phyloP scores from a whole-genome alignment of 495 filamentous ascomycete species.

The Tuber melanosporum region DNA sequence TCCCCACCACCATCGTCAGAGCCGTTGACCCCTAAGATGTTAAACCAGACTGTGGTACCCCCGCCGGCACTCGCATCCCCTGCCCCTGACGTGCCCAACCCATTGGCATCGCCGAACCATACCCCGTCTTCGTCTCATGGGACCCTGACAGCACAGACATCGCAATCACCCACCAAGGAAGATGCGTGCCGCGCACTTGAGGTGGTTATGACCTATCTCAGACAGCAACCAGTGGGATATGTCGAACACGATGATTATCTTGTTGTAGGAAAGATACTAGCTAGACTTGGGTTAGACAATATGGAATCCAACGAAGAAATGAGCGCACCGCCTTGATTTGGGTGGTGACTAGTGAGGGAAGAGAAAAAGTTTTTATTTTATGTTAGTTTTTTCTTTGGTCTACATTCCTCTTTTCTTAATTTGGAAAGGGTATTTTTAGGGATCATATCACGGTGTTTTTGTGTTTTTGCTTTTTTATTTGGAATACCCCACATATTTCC shows the following conservation, averaged over 20 bases:
- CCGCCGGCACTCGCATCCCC: slow-evolving; percentile 66
- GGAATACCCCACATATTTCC: slow-evolving; percentile 14
- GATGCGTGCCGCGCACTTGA: slow-evolving; percentile 82
- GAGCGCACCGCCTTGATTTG: not conserved
- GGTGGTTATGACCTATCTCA: slow-evolving; percentile 76
- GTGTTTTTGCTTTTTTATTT: slow-evolving; percentile 24
- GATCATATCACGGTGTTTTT: slow-evolving; percentile 13
- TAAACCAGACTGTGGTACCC: slow-evolving; percentile 51
- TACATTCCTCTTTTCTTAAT: slow-evolving; percentile 4
- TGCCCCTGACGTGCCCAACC: slow-evolving; percentile 52
- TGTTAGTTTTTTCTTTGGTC: slow-evolving; percentile 7
- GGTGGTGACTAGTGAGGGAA: not conserved
- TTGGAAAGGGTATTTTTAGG: not conserved
- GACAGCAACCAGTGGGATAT: slow-evolving; percentile 60
- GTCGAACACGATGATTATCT: slow-evolving; percentile 78
- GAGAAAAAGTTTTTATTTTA: slow-evolving; percentile 5
- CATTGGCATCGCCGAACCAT: slow-evolving; percentile 43
- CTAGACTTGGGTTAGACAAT: slow-evolving; percentile 43
- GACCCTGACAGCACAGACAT: slow-evolving; percentile 45
- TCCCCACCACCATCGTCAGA: slow-evolving; percentile 58
- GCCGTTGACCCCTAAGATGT: slow-evolving; percentile 56
- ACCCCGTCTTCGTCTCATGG: slow-evolving; percentile 40
- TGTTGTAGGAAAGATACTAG: slow-evolving; percentile 64
- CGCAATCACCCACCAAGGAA: slow-evolving; percentile 70
- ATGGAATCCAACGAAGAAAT: not conserved